Base-by-base conservation (phyloP, 2,329 filamentous ascomycete genomes). In the Fusarium nisikadoi region DNA sequence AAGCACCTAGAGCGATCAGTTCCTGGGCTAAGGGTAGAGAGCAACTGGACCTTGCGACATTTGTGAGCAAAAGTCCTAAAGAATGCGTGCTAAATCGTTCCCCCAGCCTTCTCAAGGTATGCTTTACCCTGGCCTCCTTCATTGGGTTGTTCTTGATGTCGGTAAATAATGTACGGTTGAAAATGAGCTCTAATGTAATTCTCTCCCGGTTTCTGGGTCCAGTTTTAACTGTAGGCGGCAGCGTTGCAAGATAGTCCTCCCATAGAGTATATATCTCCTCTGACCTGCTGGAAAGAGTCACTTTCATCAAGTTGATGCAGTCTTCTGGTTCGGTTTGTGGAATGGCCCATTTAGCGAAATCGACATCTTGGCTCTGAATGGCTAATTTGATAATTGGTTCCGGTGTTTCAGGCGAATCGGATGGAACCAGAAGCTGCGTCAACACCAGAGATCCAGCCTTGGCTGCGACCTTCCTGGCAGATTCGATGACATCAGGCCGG, bases 81-180 rank as follows among this genome's bases (percentile, higher is more conserved):
- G 47, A 25, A 20, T 6, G n/a, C 31, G n/a, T 23, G 13, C 20
- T 45, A 11, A 50, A 23, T 10, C n/a, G 16, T 11, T 25, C 9
- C 16, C 17, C 10, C 16, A 50, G 47, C 31, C 10, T 50, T 50
- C 31, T 25, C 10, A 35, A 25, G n/a, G 47, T 50, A 5, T 50
- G 47, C 16, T 50, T 50, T 35, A 50, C n/a, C 47, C 31, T 50
- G 31, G 47, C 47, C n/a, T 50, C 47, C 31, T 50, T 50, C 7
- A 50, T 25, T 1, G 47, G 31, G 10, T 25, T 36, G 10, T 50
- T 25, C n/a, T 50, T 50, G 3, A 50, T 25, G 16, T 23, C n/a
- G 4, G 3, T 50, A 31, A 27, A 50, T 12, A 36, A 25, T 14
- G 17, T 50, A 2, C n/a, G 31, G 20, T 25, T 36, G 47, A 50